Percentiles rank a stretch among this genome's conserved stretches.
Conservation (phyloP, 2,329 filamentous ascomycete genomes). For the Colletotrichum tabaci region DNA sequence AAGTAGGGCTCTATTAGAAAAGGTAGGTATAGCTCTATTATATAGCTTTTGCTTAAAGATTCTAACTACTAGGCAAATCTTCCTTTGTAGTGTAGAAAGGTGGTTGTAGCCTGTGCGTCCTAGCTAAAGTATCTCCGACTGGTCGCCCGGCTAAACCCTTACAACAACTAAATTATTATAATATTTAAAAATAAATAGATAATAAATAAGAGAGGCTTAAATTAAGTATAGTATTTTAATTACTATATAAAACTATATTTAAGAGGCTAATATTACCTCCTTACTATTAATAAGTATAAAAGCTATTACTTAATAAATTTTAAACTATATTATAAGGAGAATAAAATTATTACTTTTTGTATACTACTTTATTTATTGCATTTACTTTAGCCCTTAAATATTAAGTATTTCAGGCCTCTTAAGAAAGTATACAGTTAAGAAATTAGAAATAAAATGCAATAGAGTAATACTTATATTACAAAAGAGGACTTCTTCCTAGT, state of each 20-base stretch:
- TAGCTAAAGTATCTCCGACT: too few species aligned
- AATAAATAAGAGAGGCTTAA: not conserved
- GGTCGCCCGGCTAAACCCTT: too few species aligned
- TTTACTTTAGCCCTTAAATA: not conserved
- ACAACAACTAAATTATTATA: too few species aligned
- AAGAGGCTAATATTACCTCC: not conserved
- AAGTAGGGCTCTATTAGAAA: too few species aligned
- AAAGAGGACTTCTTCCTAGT: too few species aligned
- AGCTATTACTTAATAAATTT: not conserved
- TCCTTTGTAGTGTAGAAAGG: too few species aligned
- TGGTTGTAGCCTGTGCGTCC: fast-evolving
- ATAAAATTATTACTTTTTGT: not conserved
- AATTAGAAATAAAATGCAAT: too few species aligned
- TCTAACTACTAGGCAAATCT: too few species aligned
- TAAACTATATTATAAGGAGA: not conserved
- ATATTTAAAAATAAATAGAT: too few species aligned
- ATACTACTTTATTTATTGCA: not conserved
- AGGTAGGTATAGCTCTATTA: too few species aligned
- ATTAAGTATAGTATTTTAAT: not conserved
- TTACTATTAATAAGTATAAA: not conserved
- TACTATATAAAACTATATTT: not conserved
- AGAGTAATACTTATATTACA: too few species aligned
- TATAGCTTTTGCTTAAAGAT: too few species aligned
- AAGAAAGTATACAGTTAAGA: not conserved
- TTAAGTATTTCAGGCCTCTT: not conserved